A percentile compares a stretch with the other conserved stretches of the same genome.
phyloP scores from a whole-genome alignment of 768 basidiomycete genomes.

The Mycena venus region DNA sequence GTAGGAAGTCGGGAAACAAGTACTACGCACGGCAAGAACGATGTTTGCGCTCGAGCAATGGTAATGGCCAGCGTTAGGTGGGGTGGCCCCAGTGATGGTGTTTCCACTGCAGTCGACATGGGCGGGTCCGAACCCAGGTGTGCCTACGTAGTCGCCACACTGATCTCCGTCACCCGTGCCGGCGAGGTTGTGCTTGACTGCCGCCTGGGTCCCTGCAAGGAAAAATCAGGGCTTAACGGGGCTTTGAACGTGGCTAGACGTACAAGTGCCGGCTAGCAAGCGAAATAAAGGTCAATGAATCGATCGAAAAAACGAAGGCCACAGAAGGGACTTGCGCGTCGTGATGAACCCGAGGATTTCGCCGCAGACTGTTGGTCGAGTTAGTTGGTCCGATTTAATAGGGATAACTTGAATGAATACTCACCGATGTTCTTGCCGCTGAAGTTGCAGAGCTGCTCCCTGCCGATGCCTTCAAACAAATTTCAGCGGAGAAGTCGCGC shows the following conservation, averaged over 20 bases:
- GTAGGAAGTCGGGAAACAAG: no score
- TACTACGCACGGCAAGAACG: no score
- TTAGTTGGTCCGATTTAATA: not conserved
- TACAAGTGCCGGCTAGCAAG: not conserved
- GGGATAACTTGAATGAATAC: not conserved
- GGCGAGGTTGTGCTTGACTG: not conserved
- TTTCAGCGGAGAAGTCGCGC: not conserved
- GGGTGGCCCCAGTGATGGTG: no score
- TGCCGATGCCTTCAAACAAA: not conserved
- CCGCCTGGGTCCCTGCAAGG: not conserved
- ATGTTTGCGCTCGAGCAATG: no score
- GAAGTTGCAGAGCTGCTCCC: not conserved
- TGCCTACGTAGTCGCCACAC: not conserved
- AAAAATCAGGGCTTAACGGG: not conserved
- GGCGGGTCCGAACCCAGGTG: no score
- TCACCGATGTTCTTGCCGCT: not conserved
- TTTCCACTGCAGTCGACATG: no score
- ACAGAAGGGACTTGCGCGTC: not conserved
- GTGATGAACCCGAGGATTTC: not conserved
- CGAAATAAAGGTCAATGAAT: not conserved
- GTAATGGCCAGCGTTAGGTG: no score
- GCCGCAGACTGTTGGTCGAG: not conserved
- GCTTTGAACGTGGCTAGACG: not conserved
- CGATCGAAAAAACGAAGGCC: not conserved
- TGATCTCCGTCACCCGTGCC: no score